Conservation (phyloP, 345 rosid species). For the Hibiscus syriacus region DNA sequence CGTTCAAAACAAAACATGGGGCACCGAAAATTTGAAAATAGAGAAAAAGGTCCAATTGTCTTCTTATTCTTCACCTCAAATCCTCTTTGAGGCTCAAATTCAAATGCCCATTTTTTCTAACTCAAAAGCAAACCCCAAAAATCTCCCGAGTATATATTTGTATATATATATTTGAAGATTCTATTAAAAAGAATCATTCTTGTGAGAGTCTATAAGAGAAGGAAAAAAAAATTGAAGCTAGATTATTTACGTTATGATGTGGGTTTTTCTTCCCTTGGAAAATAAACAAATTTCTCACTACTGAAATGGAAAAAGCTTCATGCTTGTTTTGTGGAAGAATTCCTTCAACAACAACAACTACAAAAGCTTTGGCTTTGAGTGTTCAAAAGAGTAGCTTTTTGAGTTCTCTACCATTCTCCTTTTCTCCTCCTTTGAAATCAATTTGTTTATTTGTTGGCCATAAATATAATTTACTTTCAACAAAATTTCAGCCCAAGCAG, state of each 20-base stretch:
- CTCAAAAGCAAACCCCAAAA: not conserved
- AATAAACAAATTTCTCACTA: not conserved
- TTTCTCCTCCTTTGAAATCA: conserved; percentile 28
- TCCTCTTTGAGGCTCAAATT: conserved; percentile 22
- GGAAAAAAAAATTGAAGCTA: not conserved
- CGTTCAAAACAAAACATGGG: not conserved
- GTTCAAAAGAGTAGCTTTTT: conserved; percentile 15
- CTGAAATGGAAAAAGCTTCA: conserved; percentile 40
- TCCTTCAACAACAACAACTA: conserved; percentile 22
- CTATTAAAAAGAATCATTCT: not conserved
- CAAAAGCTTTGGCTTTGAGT: conserved; percentile 20
- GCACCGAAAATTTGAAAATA: no score
- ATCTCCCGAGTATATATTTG: not conserved
- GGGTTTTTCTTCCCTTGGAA: not conserved
- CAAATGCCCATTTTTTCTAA: not conserved
- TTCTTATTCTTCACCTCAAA: conserved; percentile 25
- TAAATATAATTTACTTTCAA: conserved; percentile 10
- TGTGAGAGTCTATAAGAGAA: not conserved
- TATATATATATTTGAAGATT: conserved; percentile 9
- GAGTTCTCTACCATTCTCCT: conserved; percentile 20
- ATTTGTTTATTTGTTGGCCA: conserved; percentile 22
- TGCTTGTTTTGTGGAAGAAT: conserved; percentile 41
- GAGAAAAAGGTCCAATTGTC: not conserved
- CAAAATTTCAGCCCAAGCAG: conserved; percentile 13
- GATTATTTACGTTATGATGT: conserved; percentile 11